Base-by-base conservation (phyloP, 108 stramenopile genomes). In the Ochromonas danica region DNA sequence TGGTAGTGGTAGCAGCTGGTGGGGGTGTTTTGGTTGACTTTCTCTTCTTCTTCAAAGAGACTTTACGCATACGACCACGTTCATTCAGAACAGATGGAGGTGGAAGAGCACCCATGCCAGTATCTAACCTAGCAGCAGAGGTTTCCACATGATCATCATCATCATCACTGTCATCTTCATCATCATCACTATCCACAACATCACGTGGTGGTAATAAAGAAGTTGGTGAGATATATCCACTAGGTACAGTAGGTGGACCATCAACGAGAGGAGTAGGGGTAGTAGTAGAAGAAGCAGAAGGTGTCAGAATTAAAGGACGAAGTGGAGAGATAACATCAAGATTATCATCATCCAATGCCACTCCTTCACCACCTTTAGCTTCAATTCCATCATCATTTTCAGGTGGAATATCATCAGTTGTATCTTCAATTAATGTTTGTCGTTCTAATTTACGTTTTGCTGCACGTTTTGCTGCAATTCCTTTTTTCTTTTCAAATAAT, bases 331-430 rank as follows among this genome's bases (percentile, higher is more conserved):
- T n/a, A n/a, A n/a, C n/a, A n/a, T 31, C 67, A 70, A 70, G 22
- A 17, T 31, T 31, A 38, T 38, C 67, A 10, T 17, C 10, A 70
- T 57, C 51, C 51, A 22, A 10, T 22, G 51, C 22, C 51, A n/a
- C n/a, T n/a, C n/a, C n/a, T n/a, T n/a, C n/a, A n/a, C n/a, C n/a
- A n/a, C n/a, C n/a, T n/a, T n/a, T n/a, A n/a, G n/a, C n/a, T n/a
- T n/a, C n/a, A n/a, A n/a, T n/a, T n/a, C 25, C 31, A 10, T 39
- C 40, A 35, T 75, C 51, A 14, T 75, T 33, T 14, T 39, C 40
- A 38, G 72, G 72, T 41, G 72, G 72, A 33, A 75, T 75, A 25
- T 75, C 72, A 27, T 75, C 72, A 10, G 3, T 36, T 6, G 72
- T 75, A 75, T 75, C 72, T 6, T 27, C 22, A 14, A 70, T 14